phyloP scores from a whole-genome alignment of 768 basidiomycete species.

The Agrocybe pediades region DNA sequence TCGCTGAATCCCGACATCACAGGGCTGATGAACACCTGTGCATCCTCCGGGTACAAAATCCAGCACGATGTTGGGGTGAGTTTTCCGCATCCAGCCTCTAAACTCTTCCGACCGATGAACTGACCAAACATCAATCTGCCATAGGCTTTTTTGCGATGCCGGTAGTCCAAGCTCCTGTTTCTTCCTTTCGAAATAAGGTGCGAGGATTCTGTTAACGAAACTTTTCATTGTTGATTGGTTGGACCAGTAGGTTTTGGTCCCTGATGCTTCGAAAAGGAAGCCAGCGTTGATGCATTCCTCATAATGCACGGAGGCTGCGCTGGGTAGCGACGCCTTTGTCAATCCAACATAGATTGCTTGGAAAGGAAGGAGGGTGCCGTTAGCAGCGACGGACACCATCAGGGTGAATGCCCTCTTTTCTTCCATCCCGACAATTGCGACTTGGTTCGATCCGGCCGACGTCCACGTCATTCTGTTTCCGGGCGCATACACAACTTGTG shows the following conservation, averaged over 20 bases:
- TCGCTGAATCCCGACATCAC: slow-evolving; percentile 38
- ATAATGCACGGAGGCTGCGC: slow-evolving; percentile 12
- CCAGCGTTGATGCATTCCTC: slow-evolving; percentile 21
- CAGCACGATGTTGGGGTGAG: slow-evolving; percentile 28
- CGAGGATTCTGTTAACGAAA: slow-evolving; percentile 26
- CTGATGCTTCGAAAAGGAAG: slow-evolving; percentile 21
- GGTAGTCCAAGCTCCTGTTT: slow-evolving; percentile 17
- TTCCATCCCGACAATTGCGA: slow-evolving; percentile 30
- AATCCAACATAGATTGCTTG: slow-evolving; percentile 35
- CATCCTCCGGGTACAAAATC: slow-evolving; percentile 34
- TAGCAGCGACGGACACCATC: slow-evolving; percentile 26
- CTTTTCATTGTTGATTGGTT: slow-evolving; percentile 21
- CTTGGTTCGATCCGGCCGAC: slow-evolving; percentile 26
- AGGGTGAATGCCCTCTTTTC: slow-evolving; percentile 41
- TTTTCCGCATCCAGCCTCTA: slow-evolving; percentile 29
- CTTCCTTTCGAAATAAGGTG: slow-evolving; percentile 16
- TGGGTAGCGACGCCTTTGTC: slow-evolving; percentile 22
- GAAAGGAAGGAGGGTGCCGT: slow-evolving; percentile 29
- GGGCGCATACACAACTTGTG: slow-evolving; percentile 26
- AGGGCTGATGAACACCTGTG: slow-evolving; percentile 31
- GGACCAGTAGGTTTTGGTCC: slow-evolving; percentile 28
- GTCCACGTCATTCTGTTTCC: slow-evolving; percentile 27
- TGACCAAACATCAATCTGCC: slow-evolving; percentile 33
- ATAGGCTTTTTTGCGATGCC: slow-evolving; percentile 15
- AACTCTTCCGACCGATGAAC: slow-evolving; percentile 41